Conservation (phyloP, 768 basidiomycete genomes). For the Lactarius indigo region DNA sequence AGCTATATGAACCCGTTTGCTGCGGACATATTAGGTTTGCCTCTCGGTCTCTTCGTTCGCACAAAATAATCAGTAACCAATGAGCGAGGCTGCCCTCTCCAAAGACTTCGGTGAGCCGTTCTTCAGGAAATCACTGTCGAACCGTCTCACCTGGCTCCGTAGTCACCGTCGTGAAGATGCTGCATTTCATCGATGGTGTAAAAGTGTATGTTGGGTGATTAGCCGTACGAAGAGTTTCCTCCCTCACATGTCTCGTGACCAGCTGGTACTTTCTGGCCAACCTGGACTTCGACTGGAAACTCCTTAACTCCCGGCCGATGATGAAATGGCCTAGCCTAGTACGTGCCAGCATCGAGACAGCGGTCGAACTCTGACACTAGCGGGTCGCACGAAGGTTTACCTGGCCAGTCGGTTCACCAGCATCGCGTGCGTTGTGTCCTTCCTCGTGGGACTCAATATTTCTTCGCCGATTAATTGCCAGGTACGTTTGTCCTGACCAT, state of each 20-base stretch:
- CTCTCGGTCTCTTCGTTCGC: not conserved
- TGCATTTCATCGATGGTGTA: constrained; percentile 15
- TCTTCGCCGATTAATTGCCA: constrained; percentile 10
- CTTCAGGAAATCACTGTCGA: not conserved
- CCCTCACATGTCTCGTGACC: not conserved
- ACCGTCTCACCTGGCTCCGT: not conserved
- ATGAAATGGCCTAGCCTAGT: constrained; percentile 4
- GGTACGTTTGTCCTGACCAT: not conserved
- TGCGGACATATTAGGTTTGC: not conserved
- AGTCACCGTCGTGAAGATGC: constrained; percentile 16
- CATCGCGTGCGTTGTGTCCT: constrained; percentile 14
- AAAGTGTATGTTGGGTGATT: constrained; percentile 6
- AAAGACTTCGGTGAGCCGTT: constrained; percentile 6
- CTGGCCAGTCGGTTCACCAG: constrained; percentile 8
- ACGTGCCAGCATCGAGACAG: not conserved
- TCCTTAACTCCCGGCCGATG: not conserved
- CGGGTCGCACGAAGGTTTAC: not conserved
- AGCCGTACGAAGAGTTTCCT: not conserved
- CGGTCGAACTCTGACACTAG: not conserved
- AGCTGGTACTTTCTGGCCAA: constrained; percentile 13
- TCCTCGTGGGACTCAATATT: constrained; percentile 5
- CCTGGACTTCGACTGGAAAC: constrained; percentile 19
- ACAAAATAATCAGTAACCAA: not conserved
- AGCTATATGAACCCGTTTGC: not conserved
- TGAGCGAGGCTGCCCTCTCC: not conserved